Conservation (phyloP, 108 stramenopile species). For the Schizochytrium sp. region DNA sequence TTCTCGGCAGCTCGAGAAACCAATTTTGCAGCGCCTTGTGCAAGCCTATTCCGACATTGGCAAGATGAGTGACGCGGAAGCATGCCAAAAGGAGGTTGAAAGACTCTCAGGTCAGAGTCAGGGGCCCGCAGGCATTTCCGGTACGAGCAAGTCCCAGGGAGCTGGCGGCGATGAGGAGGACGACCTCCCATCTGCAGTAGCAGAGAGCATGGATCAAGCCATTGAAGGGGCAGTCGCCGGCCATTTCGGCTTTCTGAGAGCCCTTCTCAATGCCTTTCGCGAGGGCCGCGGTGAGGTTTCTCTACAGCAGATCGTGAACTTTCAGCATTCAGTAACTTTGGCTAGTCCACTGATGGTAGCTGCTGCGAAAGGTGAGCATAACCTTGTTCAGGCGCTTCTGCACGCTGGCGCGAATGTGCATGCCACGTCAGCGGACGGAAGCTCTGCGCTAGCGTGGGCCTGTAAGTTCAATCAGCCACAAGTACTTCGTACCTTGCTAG, state of each 20-base stretch:
- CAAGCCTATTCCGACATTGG: conserved; percentile 42
- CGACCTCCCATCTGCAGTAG: not conserved
- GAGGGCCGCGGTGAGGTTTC: conserved; percentile 12
- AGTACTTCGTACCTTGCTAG: not conserved
- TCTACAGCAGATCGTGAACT: not conserved
- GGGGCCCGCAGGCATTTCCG: no score
- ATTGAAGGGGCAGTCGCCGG: conserved; percentile 15
- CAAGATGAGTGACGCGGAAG: conserved; percentile 13
- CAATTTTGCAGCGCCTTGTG: not conserved
- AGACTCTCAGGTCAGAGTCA: not conserved
- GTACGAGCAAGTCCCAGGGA: no score
- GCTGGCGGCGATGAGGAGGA: not conserved
- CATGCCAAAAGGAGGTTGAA: not conserved
- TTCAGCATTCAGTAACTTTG: not conserved
- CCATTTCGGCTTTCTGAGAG: conserved; percentile 42
- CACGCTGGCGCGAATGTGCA: conserved; percentile 33
- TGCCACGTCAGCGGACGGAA: not conserved
- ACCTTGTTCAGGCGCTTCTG: conserved; percentile 7
- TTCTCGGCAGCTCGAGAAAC: not conserved
- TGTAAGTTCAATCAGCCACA: conserved; percentile 6
- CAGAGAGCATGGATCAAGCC: conserved; percentile 15
- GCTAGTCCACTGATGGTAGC: conserved; percentile 54
- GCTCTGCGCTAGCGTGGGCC: conserved; percentile 29
- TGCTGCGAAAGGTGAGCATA: not conserved
- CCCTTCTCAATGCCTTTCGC: conserved; percentile 22